Percentiles rank a stretch among this genome's conserved stretches.
phyloP scores from a whole-genome alignment of 805 yeast genomes.

The Metschnikowia cubensis region DNA sequence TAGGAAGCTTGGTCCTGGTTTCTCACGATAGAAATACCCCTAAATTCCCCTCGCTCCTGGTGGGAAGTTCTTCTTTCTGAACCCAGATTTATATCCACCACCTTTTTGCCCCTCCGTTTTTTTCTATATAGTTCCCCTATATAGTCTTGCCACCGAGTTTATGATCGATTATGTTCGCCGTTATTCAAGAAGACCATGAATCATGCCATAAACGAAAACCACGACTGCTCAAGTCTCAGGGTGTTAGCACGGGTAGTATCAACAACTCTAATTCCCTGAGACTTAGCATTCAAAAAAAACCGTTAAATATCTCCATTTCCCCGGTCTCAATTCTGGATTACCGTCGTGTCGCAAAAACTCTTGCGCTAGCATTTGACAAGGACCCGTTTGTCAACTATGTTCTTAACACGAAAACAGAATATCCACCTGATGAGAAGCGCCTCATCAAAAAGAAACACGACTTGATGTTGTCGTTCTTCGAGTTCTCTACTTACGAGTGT shows the following conservation, averaged over 20 bases:
- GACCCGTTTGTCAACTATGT: constrained; percentile 52
- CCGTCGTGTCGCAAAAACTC: constrained; percentile 51
- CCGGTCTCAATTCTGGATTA: constrained; percentile 36
- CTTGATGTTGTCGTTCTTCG: constrained; percentile 49
- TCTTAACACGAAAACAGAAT: constrained; percentile 31
- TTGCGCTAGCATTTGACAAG: constrained; percentile 49
- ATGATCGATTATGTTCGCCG: constrained; percentile 21
- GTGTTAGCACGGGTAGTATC: constrained; percentile 19
- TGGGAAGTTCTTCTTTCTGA: background rate
- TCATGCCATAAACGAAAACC: constrained; percentile 30
- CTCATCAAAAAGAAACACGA: constrained; percentile 33
- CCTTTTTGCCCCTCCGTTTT: background rate
- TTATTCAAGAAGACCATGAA: constrained; percentile 32
- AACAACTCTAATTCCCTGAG: constrained; percentile 23
- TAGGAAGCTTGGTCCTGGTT: constrained; percentile 2
- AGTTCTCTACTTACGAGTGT: constrained; percentile 49
- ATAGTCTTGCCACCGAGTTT: constrained; percentile 2
- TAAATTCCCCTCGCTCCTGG: background rate
- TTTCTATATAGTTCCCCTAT: constrained; percentile 3
- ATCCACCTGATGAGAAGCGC: constrained; percentile 13
- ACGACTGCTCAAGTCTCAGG: constrained; percentile 39
- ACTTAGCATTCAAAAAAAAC: constrained; percentile 17
- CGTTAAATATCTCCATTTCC: constrained; percentile 15
- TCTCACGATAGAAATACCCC: constrained; percentile 3
- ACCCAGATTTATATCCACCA: background rate